Conservation (phyloP, 768 basidiomycete genomes). For the Lactifluus pinguis region DNA sequence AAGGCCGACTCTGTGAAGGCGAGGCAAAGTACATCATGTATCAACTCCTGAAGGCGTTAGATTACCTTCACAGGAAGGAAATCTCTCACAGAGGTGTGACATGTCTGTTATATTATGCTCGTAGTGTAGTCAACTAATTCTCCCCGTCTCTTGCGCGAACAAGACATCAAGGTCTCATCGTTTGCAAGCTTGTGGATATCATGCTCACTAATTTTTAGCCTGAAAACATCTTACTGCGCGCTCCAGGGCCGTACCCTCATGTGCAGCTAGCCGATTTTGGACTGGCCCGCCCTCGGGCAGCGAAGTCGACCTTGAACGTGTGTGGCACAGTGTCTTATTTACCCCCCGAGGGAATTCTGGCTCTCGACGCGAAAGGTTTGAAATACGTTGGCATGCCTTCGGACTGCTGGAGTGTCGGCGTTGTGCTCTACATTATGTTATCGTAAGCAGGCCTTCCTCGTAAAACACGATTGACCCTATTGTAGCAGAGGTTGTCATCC, state of each 20-base stretch:
- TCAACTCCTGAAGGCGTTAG: conserved; percentile 62
- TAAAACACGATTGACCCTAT: background rate
- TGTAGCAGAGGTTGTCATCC: conserved; percentile 9
- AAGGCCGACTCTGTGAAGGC: conserved; percentile 55
- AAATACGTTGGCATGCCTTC: conserved; percentile 78
- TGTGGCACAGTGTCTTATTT: conserved; percentile 84
- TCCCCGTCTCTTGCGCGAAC: background rate
- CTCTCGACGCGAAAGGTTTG: conserved; percentile 63
- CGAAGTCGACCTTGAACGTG: conserved; percentile 77
- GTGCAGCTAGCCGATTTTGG: conserved; percentile 85
- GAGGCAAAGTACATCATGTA: conserved; percentile 82
- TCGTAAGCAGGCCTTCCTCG: conserved; percentile 40
- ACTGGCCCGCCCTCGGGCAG: conserved; percentile 66
- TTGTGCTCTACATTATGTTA: conserved; percentile 77
- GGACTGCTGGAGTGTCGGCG: conserved; percentile 84
- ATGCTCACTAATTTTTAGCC: conserved; percentile 37
- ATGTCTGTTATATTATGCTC: background rate
- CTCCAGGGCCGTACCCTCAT: conserved; percentile 78
- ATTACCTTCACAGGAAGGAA: conserved; percentile 58
- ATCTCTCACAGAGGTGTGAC: conserved; percentile 72
- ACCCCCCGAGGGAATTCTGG: conserved; percentile 77
- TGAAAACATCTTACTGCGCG: conserved; percentile 72
- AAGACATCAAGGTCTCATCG: conserved; percentile 54
- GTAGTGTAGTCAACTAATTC: background rate
- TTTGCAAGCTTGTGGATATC: background rate